Evolutionary conservation across 306 rosid genomes (phyloP), one percentile per base, ranked within the genome.

Genomic region (Trifolium subterraneum): DNA sequence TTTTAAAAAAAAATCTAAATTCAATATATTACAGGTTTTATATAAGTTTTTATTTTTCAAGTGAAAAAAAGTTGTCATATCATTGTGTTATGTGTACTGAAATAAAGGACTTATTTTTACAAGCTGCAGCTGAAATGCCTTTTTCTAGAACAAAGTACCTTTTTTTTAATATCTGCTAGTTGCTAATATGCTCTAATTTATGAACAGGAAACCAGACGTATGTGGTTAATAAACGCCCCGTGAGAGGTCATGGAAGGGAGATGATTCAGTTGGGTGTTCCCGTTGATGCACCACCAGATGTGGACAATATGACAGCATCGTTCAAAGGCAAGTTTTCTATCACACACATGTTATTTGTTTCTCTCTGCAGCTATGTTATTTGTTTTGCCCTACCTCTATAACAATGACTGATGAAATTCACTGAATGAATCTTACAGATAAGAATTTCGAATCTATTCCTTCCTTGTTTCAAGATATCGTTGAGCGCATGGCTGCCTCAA

Each of bases 361-460:
- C 23, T 25, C 23, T 72, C 42, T 67, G 39, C 13, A 19, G 50
- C 65, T 31, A 41, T 48, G 29, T 18, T 39, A 50, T 64, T 51
- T 38, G 65, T 19, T 47, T 51, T 48, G 72, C 23, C 31, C 11
- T 19, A 29, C 19, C 27, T 9, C 41, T 72, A 22, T 41, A 54
- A 27, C 55, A 42, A 63, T 76, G 36, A 56, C 72, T 52, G 48
- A 22, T 72, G 41, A 62, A 63, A 50, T 72, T 58, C 72, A 48
- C 20, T 23, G 20, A 72, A 68, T 82, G 80, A 79, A 79, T 65
- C 56, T 84, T 74, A 83, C 97, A 94, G 99, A 94, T 63, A 77
- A 86, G 81, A 85, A 79, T 75, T 73, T 80, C 36, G 99, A 94
- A 87, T 14, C 96, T 23, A 92, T 94, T 56, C 99, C 97, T 72